Percentiles rank a stretch among this genome's conserved stretches.
phyloP scores from a whole-genome alignment of 108 stramenopile genomes.

The Licmophora abbreviata region DNA sequence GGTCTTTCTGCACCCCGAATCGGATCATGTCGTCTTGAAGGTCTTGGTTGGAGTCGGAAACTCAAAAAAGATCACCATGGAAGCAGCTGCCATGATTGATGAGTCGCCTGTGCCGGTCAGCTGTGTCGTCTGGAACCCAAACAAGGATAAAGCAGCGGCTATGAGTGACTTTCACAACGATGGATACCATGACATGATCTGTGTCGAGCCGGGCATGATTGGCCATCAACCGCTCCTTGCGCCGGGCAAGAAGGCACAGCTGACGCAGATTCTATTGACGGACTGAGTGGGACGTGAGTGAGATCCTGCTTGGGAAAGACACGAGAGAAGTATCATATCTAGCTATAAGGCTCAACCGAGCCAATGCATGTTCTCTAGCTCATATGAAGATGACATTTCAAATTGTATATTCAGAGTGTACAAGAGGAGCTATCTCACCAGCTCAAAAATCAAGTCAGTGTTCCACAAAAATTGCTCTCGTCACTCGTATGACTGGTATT shows the following conservation, averaged over 20 bases:
- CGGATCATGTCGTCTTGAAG: conserved; percentile 37
- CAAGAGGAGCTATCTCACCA: too few relatives aligned
- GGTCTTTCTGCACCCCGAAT: conserved; percentile 47
- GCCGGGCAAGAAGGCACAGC: conserved; percentile 33
- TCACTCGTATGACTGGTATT: too few relatives aligned
- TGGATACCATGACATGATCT: conserved; percentile 75
- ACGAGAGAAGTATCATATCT: too few relatives aligned
- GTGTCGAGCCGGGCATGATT: conserved; percentile 74
- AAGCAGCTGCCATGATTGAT: conserved; percentile 37
- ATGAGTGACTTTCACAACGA: conserved; percentile 77
- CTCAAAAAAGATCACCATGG: conserved; percentile 22
- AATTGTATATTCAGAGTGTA: too few relatives aligned
- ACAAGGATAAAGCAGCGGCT: conserved; percentile 47
- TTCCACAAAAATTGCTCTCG: too few relatives aligned
- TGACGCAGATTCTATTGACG: conserved; percentile 49
- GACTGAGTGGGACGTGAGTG: too few relatives aligned
- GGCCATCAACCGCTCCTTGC: conserved; percentile 19
- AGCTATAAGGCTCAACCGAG: too few relatives aligned
- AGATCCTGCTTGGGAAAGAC: too few relatives aligned
- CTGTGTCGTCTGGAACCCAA: conserved; percentile 68
- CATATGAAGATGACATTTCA: too few relatives aligned
- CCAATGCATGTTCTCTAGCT: too few relatives aligned
- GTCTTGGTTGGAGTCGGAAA: conserved; percentile 37
- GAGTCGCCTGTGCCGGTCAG: conserved; percentile 42
- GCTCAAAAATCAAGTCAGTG: too few relatives aligned